Evolutionary conservation across 257 asterid species (phyloP).

Genomic region (Coffea canephora): DNA sequence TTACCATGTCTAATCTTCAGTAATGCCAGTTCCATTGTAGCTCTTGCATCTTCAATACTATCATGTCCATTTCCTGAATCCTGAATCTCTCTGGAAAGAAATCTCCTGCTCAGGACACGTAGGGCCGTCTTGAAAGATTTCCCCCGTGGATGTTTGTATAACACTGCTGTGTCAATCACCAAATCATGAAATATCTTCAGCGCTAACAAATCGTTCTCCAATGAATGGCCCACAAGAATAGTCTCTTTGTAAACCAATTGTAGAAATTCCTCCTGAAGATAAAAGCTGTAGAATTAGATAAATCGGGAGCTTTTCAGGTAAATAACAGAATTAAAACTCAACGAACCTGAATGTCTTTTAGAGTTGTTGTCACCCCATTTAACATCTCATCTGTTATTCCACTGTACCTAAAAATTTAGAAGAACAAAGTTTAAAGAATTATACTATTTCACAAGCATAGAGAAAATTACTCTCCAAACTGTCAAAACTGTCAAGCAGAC

Average conservation of each 20-base stretch:
- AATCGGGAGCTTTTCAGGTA: background rate
- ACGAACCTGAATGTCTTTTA: slow-evolving; percentile 81
- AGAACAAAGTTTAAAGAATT: slow-evolving; percentile 13
- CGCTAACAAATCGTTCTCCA: slow-evolving; percentile 90
- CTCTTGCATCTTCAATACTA: slow-evolving; percentile 93
- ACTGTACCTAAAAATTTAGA: slow-evolving; percentile 69
- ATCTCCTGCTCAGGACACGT: slow-evolving; percentile 73
- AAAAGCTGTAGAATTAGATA: background rate
- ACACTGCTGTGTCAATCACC: slow-evolving; percentile 90
- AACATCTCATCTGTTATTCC: slow-evolving; percentile 85
- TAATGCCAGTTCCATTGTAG: slow-evolving; percentile 81
- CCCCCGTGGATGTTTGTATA: slow-evolving; percentile 88
- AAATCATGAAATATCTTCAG: slow-evolving; percentile 70
- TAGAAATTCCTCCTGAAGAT: slow-evolving; percentile 73
- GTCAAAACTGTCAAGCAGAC: background rate
- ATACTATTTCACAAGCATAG: slow-evolving; percentile 2
- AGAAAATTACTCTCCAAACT: background rate
- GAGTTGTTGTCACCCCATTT: slow-evolving; percentile 75
- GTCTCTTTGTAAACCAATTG: slow-evolving; percentile 80
- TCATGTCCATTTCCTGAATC: slow-evolving; percentile 91
- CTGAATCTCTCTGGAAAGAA: slow-evolving; percentile 81
- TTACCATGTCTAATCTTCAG: slow-evolving; percentile 64
- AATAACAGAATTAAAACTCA: slow-evolving; percentile 14
- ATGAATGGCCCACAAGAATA: slow-evolving; percentile 86
- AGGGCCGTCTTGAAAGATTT: slow-evolving; percentile 82